Conservation (phyloP, 345 rosid genomes). For the Gossypium sturtianum region DNA sequence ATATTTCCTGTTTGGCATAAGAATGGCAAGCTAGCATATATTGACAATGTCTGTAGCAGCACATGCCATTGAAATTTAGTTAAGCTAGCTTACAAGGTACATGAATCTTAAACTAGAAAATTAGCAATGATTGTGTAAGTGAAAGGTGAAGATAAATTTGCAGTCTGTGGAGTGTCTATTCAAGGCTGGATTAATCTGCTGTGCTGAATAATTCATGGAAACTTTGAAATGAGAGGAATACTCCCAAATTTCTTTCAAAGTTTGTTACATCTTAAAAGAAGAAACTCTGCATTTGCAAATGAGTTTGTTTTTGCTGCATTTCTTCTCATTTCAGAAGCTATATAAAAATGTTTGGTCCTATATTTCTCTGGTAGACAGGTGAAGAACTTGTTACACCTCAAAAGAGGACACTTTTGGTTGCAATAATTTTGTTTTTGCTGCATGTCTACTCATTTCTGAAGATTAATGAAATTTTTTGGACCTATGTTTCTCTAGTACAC, state of each 20-base stretch:
- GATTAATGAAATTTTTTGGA: not conserved
- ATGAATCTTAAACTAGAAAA: not conserved
- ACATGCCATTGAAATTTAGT: not conserved
- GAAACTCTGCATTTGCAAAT: not conserved
- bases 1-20: not conserved
- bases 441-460: not conserved
- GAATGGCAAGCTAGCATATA: not conserved
- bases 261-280: not conserved
- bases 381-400: constrained; percentile 50
- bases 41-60: not conserved
- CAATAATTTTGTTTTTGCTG: not conserved
- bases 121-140: not conserved
- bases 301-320: not conserved
- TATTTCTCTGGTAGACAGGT: constrained; percentile 59
- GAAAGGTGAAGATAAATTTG: not conserved
- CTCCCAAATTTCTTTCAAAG: not conserved
- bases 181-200: not conserved
- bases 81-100: not conserved
- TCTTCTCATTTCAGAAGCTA: not conserved
- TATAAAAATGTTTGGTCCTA: not conserved
- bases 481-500: constrained; percentile 58
- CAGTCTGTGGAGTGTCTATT: not conserved
- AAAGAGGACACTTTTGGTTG: not conserved
- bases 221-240: not conserved
- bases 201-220: not conserved